Conservation (phyloP, 2,329 filamentous ascomycete species). For the Fonsecaea monophora region DNA sequence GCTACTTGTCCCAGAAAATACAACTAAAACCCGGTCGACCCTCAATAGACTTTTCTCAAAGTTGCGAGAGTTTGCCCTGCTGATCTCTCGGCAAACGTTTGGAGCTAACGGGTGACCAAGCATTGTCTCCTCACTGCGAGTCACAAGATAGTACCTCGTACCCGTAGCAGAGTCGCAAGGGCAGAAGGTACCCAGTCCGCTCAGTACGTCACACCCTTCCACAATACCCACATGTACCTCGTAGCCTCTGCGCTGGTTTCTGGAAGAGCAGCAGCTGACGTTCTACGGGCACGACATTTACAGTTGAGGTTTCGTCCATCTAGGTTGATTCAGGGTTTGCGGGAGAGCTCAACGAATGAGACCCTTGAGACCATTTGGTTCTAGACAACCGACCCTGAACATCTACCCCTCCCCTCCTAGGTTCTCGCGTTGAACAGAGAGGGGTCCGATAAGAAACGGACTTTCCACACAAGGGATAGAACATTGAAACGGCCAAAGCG, state of each 20-base stretch:
- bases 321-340: background rate
- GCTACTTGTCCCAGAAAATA: slow-evolving; percentile 6
- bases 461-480: slow-evolving; percentile 10
- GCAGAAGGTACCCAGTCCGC: background rate
- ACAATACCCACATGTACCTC: background rate
- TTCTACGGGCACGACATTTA: slow-evolving; percentile 2
- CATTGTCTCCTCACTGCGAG: slow-evolving; percentile 14
- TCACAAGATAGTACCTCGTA: slow-evolving; percentile 20
- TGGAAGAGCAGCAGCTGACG: background rate
- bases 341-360: background rate
- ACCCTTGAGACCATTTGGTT: background rate
- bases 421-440: background rate
- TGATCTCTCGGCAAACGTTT: slow-evolving; percentile 4
- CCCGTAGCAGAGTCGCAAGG: background rate
- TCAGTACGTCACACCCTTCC: background rate
- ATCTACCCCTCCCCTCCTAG: slow-evolving; percentile 15
- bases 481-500: slow-evolving; percentile 2
- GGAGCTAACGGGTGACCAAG: slow-evolving; percentile 10
- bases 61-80: slow-evolving; percentile 13
- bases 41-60: background rate
- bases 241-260: background rate
- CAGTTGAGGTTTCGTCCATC: background rate
- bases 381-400: slow-evolving; percentile 11
- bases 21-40: background rate
- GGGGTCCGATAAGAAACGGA: background rate